These are phyloP conservation scores for Copromyces sp. DNA, from an alignment of 495 filamentous ascomycete genomes.

Conservation along the genomic window DNA sequence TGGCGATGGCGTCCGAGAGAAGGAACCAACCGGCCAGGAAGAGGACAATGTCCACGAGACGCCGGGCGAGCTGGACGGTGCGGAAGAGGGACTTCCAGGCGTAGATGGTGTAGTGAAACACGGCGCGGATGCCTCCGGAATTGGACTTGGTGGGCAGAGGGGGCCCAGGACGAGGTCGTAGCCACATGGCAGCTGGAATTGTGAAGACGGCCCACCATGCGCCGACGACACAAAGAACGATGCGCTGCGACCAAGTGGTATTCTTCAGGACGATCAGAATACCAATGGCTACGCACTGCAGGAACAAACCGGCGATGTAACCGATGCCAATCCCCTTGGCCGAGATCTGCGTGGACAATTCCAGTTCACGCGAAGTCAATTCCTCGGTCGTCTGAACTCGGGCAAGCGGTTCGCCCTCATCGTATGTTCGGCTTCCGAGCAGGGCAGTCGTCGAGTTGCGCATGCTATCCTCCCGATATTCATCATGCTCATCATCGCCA, in stretches of 20 bases:
- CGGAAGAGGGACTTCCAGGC: slow-evolving; percentile 79
- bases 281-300: slow-evolving; percentile 68
- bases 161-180: slow-evolving; percentile 84
- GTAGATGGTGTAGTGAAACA: slow-evolving; percentile 57
- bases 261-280: slow-evolving; percentile 60
- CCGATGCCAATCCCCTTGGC: slow-evolving; percentile 85
- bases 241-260: slow-evolving; percentile 64
- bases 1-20: slow-evolving; percentile 87
- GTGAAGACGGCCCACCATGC: slow-evolving; percentile 94
- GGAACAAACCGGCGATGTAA: slow-evolving; percentile 70
- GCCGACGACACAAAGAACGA: slow-evolving; percentile 79
- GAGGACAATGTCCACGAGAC: slow-evolving; percentile 72
- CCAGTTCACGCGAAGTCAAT: slow-evolving; percentile 54
- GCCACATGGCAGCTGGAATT: slow-evolving; percentile 78
- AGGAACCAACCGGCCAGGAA: slow-evolving; percentile 93
- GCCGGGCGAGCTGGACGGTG: slow-evolving; percentile 67
- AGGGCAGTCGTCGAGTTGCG: slow-evolving; percentile 37
- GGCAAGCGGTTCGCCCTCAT: slow-evolving; percentile 26
- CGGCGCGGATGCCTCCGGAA: slow-evolving; percentile 21
- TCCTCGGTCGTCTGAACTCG: slow-evolving; percentile 29
- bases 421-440: slow-evolving; percentile 15
- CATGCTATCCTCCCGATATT: slow-evolving; percentile 11
- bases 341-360: slow-evolving; percentile 75
- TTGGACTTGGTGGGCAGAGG: slow-evolving; percentile 45
- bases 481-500: slow-evolving; percentile 6